A percentile compares a stretch with the other conserved stretches of the same genome.
phyloP scores from a whole-genome alignment of 306 rosid species.

The Quercus ilex region DNA sequence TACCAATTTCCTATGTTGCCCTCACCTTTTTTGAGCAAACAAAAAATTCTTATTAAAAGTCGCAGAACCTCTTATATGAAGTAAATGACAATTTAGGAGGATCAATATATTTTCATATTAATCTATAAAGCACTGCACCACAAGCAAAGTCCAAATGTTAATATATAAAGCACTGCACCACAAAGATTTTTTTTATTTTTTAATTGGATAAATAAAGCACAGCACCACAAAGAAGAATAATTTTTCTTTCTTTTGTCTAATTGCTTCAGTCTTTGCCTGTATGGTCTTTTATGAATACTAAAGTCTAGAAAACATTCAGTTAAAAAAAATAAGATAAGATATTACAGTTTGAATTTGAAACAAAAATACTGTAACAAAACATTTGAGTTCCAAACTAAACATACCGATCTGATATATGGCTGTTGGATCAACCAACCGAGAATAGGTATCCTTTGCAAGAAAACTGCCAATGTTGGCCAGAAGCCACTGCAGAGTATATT shows the following conservation, averaged over 20 bases:
- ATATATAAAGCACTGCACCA: not conserved
- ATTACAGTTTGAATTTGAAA: not conserved
- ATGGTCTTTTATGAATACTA: not conserved
- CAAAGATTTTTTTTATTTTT: not conserved
- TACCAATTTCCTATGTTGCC: no score
- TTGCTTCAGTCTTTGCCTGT: not conserved
- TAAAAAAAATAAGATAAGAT: not conserved
- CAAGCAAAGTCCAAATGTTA: not conserved
- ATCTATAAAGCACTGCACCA: no score
- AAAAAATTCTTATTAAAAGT: no score
- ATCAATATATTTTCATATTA: no score
- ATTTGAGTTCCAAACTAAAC: slow-evolving; percentile 24
- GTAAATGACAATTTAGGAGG: no score
- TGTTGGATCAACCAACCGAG: slow-evolving; percentile 95
- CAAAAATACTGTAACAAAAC: not conserved
- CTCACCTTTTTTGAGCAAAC: no score
- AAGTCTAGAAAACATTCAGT: not conserved
- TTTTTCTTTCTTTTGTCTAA: not conserved
- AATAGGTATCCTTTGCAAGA: slow-evolving; percentile 87
- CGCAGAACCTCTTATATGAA: no score
- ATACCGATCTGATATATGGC: slow-evolving; percentile 80
- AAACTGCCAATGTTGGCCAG: slow-evolving; percentile 98
- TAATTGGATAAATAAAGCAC: not conserved
- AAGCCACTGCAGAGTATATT: slow-evolving; percentile 72
- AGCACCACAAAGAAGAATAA: not conserved